These are phyloP conservation scores for Teunomyces stri DNA, from an alignment of 805 yeast species.

Conservation along the genomic window DNA sequence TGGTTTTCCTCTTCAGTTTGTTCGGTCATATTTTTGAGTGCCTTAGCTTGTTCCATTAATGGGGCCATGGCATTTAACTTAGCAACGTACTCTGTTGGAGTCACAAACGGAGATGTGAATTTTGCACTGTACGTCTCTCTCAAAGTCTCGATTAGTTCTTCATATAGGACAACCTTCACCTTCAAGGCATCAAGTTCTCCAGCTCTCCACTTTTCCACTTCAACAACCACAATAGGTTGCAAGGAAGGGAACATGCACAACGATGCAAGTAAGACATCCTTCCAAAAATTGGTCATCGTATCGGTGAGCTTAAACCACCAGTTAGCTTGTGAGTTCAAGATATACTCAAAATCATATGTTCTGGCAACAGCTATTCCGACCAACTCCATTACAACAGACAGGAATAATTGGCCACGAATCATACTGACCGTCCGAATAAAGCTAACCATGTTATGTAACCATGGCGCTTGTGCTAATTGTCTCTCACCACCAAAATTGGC, in stretches of 20 bases:
- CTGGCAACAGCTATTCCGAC: slow-evolving; percentile 15
- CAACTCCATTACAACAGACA: slow-evolving; percentile 9
- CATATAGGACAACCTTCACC: slow-evolving; percentile 5
- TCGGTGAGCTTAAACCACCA: slow-evolving; percentile 8
- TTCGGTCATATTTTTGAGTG: neutral
- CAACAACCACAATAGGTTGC: slow-evolving; percentile 9
- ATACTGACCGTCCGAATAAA: neutral
- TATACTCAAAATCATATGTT: slow-evolving; percentile 22
- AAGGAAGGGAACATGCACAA: slow-evolving; percentile 18
- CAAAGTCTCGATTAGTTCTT: slow-evolving; percentile 9
- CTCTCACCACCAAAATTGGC: neutral
- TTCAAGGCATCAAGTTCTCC: slow-evolving; percentile 17
- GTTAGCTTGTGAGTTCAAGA: slow-evolving; percentile 8
- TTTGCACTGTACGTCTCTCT: slow-evolving; percentile 7
- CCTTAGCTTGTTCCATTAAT: neutral
- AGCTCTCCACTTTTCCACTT: slow-evolving; percentile 16
- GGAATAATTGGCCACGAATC: neutral
- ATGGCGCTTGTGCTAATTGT: neutral
- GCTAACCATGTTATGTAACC: neutral
- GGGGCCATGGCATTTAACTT: neutral
- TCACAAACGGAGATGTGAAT: slow-evolving; percentile 6
- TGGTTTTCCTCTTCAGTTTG: neutral
- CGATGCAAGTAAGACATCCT: slow-evolving; percentile 16
- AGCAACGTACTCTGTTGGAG: slow-evolving; percentile 1
- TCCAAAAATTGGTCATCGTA: slow-evolving; percentile 14